Base-by-base conservation (phyloP, 1,284 basidiomycete species). In the Trametes versicolor region DNA sequence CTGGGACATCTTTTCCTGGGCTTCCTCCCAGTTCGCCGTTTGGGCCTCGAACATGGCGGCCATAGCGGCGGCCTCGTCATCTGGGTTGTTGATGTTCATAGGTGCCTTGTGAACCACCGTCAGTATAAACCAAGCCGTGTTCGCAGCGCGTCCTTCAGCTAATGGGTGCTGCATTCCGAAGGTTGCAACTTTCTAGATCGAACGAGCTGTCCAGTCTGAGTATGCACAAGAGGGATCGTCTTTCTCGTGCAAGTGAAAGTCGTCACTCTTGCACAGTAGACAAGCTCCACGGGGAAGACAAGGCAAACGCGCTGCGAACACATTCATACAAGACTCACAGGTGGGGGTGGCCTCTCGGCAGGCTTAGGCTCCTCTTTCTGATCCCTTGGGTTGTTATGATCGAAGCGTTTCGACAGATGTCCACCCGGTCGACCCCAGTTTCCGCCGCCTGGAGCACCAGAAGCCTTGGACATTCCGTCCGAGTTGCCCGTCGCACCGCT, bases 1-100 rank as follows among this genome's bases (percentile, higher is more conserved):
- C 95, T 95, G 92, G 76, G 94, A 92, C 96, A 98, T 97, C 83
- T 95, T 93, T 84, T 97, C 94, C 82, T 97, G 95, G 73, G 95
- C 92, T 85, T 96, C 93, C 82, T 97, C 92, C 96, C 96, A 98
- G 80, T 96, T 94, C 69, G 93, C 90, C 39, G 90, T 89, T 76
- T 95, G 92, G 52, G 92, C 92, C 78, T 94, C 91, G 77, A 98
- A 97, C 96, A 98, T 97, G 72, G 96, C 96, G 15, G 93, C 94
- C 84, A 98, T 93, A n/a, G 92, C 92, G 10, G 89, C 91, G 23
- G 89, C 90, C 76, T 96, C 94, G 68, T 95, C 94, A 49, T 86
- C 87, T 63, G 87, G 83, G 1, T 86, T 82, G 32, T 85, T 70
- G 3, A 70, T 79, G 29, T 82, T 79, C 60, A 81, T 80, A 41